Base-by-base conservation (phyloP, 1,284 basidiomycete genomes). In the Marasmius oreades region DNA sequence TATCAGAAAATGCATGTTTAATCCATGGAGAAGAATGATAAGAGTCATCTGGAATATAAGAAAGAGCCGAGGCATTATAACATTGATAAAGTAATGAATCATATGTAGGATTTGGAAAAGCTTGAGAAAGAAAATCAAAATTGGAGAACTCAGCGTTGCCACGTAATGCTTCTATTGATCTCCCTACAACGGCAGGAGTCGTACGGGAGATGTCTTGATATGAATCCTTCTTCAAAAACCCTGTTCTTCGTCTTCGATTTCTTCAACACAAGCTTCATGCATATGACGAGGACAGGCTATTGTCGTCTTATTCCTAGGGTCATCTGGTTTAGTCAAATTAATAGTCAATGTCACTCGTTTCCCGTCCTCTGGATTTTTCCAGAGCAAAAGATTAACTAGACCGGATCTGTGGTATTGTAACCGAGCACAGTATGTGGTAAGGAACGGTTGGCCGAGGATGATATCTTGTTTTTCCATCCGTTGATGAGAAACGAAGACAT, bases 371-470 rank as follows among this genome's bases (percentile, higher is more conserved):
- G 63, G 60, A 5, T 62, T 53, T 11, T 61, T 45, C 67, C 69
- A 70, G 0, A 68, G 28, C 11, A 52, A 24, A 23, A 68, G 52
- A 12, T 53, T 51, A 26, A 63, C 59, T 1, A 43, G 10, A 1
- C 62, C 60, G 2, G 34, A 5, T 4, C 60, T 14, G 3, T 37
- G 28, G 43, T 69, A 71, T 20, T 63, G 44, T 28, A 71, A 61
- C 1, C 42, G 23, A 2, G 61, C 61, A 0, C 62, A 55, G 46
- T 60, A 70, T 65, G 64, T 68, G 2, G 63, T 59, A 2, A 72
- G 58, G 61, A 63, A 72, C 0, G 68, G 69, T 47, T 71, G 69
- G 0, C 69, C 69, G 2, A 71, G 50, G 37, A 71, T 66, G 2
- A 65, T 56, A 31, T 69, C 67, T 6, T 64, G 61, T 4, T 44